Percentiles rank a stretch among this genome's conserved stretches.
Evolutionary conservation across 2,329 filamentous ascomycete species (phyloP).

Genomic region (Ceratocystis destructans): DNA sequence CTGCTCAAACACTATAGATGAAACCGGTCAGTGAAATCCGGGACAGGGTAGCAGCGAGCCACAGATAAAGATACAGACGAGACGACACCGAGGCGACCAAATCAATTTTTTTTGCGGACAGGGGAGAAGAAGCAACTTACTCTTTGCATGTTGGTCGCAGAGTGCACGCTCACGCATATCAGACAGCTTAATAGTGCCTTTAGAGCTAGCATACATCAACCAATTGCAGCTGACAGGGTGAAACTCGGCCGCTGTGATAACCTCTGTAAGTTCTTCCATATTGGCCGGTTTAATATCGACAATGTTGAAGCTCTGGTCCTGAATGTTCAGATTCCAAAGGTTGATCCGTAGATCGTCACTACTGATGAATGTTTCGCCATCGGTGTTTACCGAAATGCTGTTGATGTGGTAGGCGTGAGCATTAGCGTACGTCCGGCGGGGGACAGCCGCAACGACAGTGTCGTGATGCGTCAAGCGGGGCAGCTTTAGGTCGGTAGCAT

Average conservation of each 20-base stretch:
- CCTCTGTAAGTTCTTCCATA: conserved; percentile 98
- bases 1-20: conserved; percentile 75
- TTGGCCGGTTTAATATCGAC: conserved; percentile 99
- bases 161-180: conserved; percentile 96
- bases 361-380: conserved; percentile 98
- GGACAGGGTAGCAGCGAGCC: background rate
- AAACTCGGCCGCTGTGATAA: conserved; percentile 96
- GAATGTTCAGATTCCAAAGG: conserved; percentile 97
- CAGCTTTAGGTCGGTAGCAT: conserved; percentile 72
- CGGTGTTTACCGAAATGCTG: conserved; percentile 99
- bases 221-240: conserved; percentile 96
- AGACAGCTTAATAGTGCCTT: conserved; percentile 95
- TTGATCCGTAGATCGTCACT: conserved; percentile 97
- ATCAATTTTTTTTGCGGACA: background rate
- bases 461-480: conserved; percentile 95
- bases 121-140: conserved; percentile 35
- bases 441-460: conserved; percentile 92
- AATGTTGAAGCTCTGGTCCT: conserved; percentile 99
- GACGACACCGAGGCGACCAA: background rate
- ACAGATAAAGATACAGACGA: background rate
- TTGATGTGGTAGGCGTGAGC: conserved; percentile 99
- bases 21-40: background rate
- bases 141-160: conserved; percentile 89
- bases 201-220: conserved; percentile 99
- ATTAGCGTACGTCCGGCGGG: conserved; percentile 91